Evolutionary conservation across 768 basidiomycete genomes (phyloP), one percentile per base, ranked within the genome.

Genomic region (Hygrophoropsis aurantiaca): DNA sequence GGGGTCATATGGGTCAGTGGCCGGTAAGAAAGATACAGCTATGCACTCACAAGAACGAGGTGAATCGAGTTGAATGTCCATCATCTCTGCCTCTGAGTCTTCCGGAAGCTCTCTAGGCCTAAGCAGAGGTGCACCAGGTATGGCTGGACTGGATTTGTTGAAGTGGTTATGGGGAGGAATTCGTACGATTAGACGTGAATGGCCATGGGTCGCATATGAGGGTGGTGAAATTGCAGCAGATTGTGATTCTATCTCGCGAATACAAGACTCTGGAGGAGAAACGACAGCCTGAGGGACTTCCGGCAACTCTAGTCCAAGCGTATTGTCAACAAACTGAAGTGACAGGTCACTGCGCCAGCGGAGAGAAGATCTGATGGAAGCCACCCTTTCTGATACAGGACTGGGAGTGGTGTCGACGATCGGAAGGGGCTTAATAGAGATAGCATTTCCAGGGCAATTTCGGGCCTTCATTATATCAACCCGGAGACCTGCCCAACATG

Each of bases 391-490:
- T 16, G 20, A 7, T 16, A 18, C 13, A 20, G n/a, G 38, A 32
- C 39, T 26, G 10, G 39, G 47, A 23, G 57, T 44, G n/a, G 55
- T 49, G 40, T 73, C 73, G 19, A 70, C 51, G 25, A 73, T 57
- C 11, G 69, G 68, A 9, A 72, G 58, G 47, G 75, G 76, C 26
- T 65, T 25, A 3, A 57, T 52, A 46, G 78, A 75, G 46, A 82
- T 66, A 7, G 61, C 53, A 26, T 50, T 57, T 11, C 61, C 64
- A 4, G 74, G 69, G 44, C 74, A 75, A 15, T 57, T 57, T 32
- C 65, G 59, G 1, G 81, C 79, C 20, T 58, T 65, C 13, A 58
- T 52, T 20, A 74, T 70, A 61, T 77, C 68, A 40, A 84, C 63
- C 5, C 48, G 53, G 26, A 83, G 75, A 23, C 73, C 68, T n/a